A percentile compares a stretch with the other conserved stretches of the same genome.
Conservation (phyloP, 1,284 basidiomycete species). For the Laetiporus sulphureus region DNA sequence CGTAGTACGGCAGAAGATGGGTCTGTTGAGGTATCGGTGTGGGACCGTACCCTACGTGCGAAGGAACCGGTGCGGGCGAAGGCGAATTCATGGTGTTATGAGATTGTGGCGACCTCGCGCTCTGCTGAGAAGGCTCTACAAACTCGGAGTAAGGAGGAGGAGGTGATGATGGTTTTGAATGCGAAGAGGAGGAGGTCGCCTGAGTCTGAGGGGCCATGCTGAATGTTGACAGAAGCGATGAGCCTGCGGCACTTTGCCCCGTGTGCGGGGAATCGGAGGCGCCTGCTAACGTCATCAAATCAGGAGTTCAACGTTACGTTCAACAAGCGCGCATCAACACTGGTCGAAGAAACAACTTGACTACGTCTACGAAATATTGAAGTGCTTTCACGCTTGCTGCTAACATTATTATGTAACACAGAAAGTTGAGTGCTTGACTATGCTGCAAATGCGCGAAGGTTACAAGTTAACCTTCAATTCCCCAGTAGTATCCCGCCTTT, state of each 20-base stretch:
- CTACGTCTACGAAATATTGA: too few species aligned
- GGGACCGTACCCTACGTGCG: slow-evolving; percentile 23
- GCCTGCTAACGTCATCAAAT: slow-evolving; percentile 9
- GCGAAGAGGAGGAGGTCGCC: slow-evolving; percentile 9
- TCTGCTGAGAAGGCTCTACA: slow-evolving; percentile 12
- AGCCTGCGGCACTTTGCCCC: not conserved
- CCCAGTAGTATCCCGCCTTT: too few species aligned
- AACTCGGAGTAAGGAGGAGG: slow-evolving; percentile 24
- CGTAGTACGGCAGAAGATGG: slow-evolving; percentile 26
- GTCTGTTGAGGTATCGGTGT: slow-evolving; percentile 26
- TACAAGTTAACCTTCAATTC: too few species aligned
- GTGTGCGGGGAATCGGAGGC: not conserved
- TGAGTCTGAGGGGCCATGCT: slow-evolving; percentile 2
- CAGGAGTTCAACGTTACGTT: too few species aligned
- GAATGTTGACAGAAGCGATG: not conserved
- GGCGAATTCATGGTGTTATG: slow-evolving; percentile 20
- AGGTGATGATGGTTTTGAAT: slow-evolving; percentile 18
- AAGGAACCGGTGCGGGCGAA: slow-evolving; percentile 13
- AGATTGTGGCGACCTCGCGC: slow-evolving; percentile 22
- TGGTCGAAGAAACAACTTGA: too few species aligned
- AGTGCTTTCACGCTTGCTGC: too few species aligned
- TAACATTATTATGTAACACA: too few species aligned
- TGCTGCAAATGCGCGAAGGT: too few species aligned
- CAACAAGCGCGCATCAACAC: too few species aligned
- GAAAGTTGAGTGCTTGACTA: too few species aligned